Evolutionary conservation across 148 eudicot species (phyloP).

Genomic region (Agrostemma githago): DNA sequence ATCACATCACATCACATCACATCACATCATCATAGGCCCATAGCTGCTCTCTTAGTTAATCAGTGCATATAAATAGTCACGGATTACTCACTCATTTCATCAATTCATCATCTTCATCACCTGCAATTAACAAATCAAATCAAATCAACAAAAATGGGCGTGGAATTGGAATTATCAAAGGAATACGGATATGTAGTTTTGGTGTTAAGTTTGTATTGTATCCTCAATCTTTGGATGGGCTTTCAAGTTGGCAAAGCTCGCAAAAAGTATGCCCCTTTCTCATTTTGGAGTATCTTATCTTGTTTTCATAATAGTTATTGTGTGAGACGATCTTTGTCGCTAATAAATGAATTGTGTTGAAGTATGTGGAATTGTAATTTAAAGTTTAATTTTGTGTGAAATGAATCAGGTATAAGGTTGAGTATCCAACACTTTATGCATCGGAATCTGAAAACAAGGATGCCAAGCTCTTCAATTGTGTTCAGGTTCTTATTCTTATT

Average conservation of each 20-base stretch:
- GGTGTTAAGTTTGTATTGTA: conserved; percentile 46
- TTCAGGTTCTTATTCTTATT: conserved; percentile 49
- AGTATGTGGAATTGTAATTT: background rate
- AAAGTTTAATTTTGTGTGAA: background rate
- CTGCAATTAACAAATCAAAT: too few species aligned
- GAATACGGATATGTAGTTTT: conserved; percentile 84
- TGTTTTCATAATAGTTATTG: background rate
- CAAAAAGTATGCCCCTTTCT: conserved; percentile 39
- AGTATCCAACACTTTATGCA: conserved; percentile 75
- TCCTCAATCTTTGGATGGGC: conserved; percentile 82
- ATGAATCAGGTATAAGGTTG: conserved; percentile 62
- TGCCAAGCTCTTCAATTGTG: conserved; percentile 90
- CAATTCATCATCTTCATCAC: background rate
- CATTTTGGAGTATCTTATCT: background rate
- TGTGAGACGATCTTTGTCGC: background rate
- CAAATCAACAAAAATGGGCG: conserved; percentile 29
- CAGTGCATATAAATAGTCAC: too few species aligned
- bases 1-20: too few species aligned
- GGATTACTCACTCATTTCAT: background rate
- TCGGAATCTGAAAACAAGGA: conserved; percentile 84
- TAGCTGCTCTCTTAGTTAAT: too few species aligned
- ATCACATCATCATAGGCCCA: too few species aligned
- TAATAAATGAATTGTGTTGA: background rate
- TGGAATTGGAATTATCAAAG: conserved; percentile 44
- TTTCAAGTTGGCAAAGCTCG: conserved; percentile 75